phyloP scores from a whole-genome alignment of 176 grass and related monocot species.

The Musa schizocarpa region DNA sequence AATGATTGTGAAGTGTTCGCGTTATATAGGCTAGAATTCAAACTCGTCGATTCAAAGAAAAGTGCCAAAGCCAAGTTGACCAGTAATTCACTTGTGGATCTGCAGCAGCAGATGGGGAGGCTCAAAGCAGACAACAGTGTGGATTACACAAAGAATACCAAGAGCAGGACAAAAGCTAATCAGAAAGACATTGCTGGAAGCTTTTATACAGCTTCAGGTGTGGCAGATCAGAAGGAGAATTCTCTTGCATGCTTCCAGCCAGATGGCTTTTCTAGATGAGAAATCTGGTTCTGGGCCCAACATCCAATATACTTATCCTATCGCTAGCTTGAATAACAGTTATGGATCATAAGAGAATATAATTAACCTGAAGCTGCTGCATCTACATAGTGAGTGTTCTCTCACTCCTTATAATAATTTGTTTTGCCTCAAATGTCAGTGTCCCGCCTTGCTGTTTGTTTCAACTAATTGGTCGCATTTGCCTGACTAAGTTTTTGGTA shows the following conservation, averaged over 20 bases:
- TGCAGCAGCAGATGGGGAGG: constrained; percentile 26
- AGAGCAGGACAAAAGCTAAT: constrained; percentile 9
- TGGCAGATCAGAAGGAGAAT: constrained; percentile 11
- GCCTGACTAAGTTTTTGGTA: neutral
- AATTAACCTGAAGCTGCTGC: neutral
- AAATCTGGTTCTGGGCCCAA: constrained; percentile 8
- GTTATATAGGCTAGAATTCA: constrained; percentile 22
- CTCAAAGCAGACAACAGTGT: constrained; percentile 13
- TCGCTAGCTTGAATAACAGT: constrained; percentile 1
- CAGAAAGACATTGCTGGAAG: constrained; percentile 8
- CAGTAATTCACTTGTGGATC: constrained; percentile 19
- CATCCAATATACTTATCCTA: constrained; percentile 13
- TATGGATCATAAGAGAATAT: constrained; percentile 6
- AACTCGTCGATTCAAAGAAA: constrained; percentile 24
- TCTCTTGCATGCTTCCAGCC: neutral
- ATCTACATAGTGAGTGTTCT: neutral
- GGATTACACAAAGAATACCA: constrained; percentile 13
- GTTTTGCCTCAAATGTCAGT: neutral
- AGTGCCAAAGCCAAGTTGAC: constrained; percentile 14
- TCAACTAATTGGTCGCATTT: neutral
- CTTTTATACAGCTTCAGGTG: neutral
- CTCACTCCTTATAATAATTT: neutral
- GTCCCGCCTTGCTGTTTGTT: neutral
- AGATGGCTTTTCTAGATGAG: constrained; percentile 2
- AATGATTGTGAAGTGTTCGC: constrained; percentile 19